Evolutionary conservation across 257 asterid species (phyloP), one percentile per base, ranked within the genome.

Genomic region (Buddleja alternifolia): DNA sequence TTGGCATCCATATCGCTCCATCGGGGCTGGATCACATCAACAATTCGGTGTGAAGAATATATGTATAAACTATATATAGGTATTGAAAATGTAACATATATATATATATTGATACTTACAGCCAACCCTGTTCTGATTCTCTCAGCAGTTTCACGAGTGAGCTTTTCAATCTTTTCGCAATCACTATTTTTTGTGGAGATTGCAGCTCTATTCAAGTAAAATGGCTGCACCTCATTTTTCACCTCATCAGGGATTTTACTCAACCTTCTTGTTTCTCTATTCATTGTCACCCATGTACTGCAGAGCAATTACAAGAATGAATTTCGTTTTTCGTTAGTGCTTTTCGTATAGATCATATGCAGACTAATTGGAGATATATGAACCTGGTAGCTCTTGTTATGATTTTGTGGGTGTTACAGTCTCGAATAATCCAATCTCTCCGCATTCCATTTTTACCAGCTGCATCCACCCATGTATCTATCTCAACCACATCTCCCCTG

Each of bases 1-100:
- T 90, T 90, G 29, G 84, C 96, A 78, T 90, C 97, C 97, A 90
- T 88, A 51, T 90, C 97, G 63, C 89, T 90, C 97, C 97, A 90
- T 56, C 97, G 80, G 0, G 97, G 97, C 97, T 90, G 81, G 1
- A 76, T n/a, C 16, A 10, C 7, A 60, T 39, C 8, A 25, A 45
- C 51, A 53, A 7, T 17, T 17, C 14, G n/a, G n/a, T n/a, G n/a
- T n/a, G n/a, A n/a, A n/a, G n/a, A 10, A 32, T 17, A 16, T 46
- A 7, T 24, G n/a, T 20, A 23, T 7, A 21, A 7, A 10, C 21
- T 17, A 2, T 6, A 10, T 36, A 12, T 15, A 59, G 15, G 25
- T 10, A 21, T 6, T 53, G 12, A 17, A 25, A 6, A 48, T 58
- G 15, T 36, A 41, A 21, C 14, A 7, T 11, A 37, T 7, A 24